Base-by-base conservation (phyloP, 140 eudicot genomes). In the Anethum foeniculum region DNA sequence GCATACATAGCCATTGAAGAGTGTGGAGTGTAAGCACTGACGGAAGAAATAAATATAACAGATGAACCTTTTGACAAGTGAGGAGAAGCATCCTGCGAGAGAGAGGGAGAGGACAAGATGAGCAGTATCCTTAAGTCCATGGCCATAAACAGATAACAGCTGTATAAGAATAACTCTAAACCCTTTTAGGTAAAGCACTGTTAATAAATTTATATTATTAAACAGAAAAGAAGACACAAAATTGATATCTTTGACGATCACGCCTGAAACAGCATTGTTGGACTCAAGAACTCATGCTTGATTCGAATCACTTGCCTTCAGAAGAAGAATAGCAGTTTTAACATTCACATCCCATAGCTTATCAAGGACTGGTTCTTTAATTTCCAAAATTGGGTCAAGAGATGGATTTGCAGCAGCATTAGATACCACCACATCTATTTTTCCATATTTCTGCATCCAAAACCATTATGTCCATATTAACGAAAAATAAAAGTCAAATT, bases 351-450 rank as follows among this genome's bases (percentile, higher is more conserved):
- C 99, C 99, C 97, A 95, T 64, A 95, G 90, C 83, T 95, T 95
- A 88, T 95, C 97, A 71, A 95, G 92, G 69, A 86, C 86, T 12
- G 93, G 44, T 87, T 92, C 99, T 89, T 89, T 85, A 27, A 87
- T 92, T 80, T 88, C 88, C 79, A 95, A 84, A 54, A 95, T 92
- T 54, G 87, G n/a, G 56, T 92, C 88, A 43, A 86, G 82, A 19
- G 93, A 71, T 52, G 99, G 99, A 89, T 90, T 92, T 79, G 89
- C 97, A 74, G 99, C 99, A 80, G 99, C 99, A 84, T 92, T 95
- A 43, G 95, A 95, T 80, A 92, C 97, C 38, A 95, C 62, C 69
- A 95, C 97, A 84, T 95, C 97, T 43, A 95, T 84, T 83, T 89
- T 92, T 51, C 97, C 97, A 78, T 92, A 91, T 90, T 88, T 90